Evolutionary conservation across 257 asterid genomes (phyloP).

Genomic region (Coffea eugenioides): DNA sequence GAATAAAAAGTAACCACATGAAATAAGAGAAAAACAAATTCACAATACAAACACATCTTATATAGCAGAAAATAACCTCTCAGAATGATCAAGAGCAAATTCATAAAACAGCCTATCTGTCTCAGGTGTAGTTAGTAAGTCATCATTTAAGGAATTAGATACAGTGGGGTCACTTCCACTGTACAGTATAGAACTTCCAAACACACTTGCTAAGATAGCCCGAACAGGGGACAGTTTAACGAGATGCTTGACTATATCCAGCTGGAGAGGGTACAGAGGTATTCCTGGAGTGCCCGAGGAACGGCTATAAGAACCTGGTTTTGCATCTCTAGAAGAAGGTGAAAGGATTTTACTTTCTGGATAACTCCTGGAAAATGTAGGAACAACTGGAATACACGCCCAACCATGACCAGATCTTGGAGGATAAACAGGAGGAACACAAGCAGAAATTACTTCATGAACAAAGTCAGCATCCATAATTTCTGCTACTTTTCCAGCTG

Average conservation of each 20-base stretch:
- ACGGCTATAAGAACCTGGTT: slow-evolving; percentile 76
- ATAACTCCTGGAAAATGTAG: slow-evolving; percentile 59
- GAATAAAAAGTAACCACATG: slow-evolving; percentile 22
- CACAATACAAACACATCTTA: slow-evolving; percentile 12
- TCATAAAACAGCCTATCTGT: slow-evolving; percentile 79
- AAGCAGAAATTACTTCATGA: slow-evolving; percentile 93
- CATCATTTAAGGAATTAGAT: slow-evolving; percentile 65
- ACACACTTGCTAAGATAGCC: slow-evolving; percentile 95
- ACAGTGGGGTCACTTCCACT: slow-evolving; percentile 72
- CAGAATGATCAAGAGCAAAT: slow-evolving; percentile 94
- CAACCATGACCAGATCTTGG: slow-evolving; percentile 96
- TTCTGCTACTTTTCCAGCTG: slow-evolving; percentile 97
- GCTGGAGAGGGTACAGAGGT: slow-evolving; percentile 82
- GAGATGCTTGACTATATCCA: slow-evolving; percentile 93
- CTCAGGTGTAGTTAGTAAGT: slow-evolving; percentile 59
- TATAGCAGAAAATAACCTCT: slow-evolving; percentile 64
- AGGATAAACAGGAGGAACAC: slow-evolving; percentile 99
- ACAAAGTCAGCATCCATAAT: slow-evolving; percentile 94
- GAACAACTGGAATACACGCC: slow-evolving; percentile 96
- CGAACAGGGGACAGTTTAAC: slow-evolving; percentile 87
- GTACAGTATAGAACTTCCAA: slow-evolving; percentile 89
- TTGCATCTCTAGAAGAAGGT: slow-evolving; percentile 81
- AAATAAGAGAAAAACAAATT: slow-evolving; percentile 17
- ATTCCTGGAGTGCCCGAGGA: slow-evolving; percentile 87
- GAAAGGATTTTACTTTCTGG: slow-evolving; percentile 65